Percentiles rank a stretch among this genome's conserved stretches.
phyloP scores from a whole-genome alignment of 805 yeast species.

The Jamesozyma rosinii region DNA sequence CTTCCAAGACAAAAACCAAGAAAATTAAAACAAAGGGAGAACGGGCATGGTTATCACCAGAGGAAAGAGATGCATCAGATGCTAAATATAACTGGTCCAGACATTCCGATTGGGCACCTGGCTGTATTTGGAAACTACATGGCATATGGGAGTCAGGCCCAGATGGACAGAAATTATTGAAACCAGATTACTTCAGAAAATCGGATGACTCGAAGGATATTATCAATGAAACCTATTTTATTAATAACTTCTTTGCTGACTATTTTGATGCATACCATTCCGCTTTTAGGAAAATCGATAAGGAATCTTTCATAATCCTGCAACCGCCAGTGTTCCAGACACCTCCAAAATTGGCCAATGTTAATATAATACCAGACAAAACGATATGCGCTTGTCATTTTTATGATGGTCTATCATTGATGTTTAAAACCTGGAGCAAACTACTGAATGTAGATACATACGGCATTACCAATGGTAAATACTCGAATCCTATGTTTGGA shows the following conservation, averaged over 20 bases:
- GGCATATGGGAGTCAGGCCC: constrained; percentile 59
- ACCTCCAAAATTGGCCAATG: constrained; percentile 58
- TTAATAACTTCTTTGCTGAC: constrained; percentile 55
- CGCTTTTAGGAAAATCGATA: constrained; percentile 39
- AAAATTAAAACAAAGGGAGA: constrained; percentile 57
- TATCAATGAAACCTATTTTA: constrained; percentile 47
- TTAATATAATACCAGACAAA: constrained; percentile 46
- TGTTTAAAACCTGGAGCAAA: constrained; percentile 85
- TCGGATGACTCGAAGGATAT: constrained; percentile 21
- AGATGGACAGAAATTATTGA: constrained; percentile 29
- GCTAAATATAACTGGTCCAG: constrained; percentile 63
- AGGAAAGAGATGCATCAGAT: constrained; percentile 40
- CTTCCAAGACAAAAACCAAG: constrained; percentile 50
- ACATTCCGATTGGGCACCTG: constrained; percentile 53
- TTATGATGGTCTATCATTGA: constrained; percentile 87
- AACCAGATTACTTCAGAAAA: constrained; percentile 43
- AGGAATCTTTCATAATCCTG: constrained; percentile 47
- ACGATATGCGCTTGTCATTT: constrained; percentile 82
- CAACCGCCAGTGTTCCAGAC: constrained; percentile 75
- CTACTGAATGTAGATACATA: constrained; percentile 78
- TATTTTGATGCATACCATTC: constrained; percentile 45
- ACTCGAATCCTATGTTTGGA: constrained; percentile 61
- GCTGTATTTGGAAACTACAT: constrained; percentile 76
- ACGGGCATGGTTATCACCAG: constrained; percentile 56
- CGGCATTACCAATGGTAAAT: constrained; percentile 74